Percentiles rank a stretch among this genome's conserved stretches.
phyloP scores from a whole-genome alignment of 805 yeast species.

The Wickerhamomyces subpelliculosus region DNA sequence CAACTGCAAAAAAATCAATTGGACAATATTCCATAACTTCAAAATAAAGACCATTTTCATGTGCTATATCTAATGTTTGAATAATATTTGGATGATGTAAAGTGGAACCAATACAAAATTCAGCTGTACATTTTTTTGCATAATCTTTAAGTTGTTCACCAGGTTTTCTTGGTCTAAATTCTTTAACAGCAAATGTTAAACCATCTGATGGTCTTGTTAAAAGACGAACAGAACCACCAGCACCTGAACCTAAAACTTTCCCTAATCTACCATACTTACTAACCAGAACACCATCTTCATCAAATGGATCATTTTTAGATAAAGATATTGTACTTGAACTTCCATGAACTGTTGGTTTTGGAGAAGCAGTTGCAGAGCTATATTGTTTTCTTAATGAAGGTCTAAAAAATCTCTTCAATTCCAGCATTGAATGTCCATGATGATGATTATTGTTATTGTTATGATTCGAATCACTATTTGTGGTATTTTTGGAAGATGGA shows the following conservation, averaged over 20 bases:
- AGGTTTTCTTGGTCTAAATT: conserved; percentile 65
- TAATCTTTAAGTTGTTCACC: conserved; percentile 70
- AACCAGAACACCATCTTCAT: conserved; percentile 44
- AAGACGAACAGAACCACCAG: conserved; percentile 80
- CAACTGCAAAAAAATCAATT: conserved; percentile 77
- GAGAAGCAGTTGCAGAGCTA: background rate
- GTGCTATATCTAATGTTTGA: conserved; percentile 63
- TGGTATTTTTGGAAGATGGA: background rate
- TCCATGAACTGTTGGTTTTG: conserved; percentile 10
- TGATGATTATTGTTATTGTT: conserved; percentile 2
- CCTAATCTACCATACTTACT: conserved; percentile 70
- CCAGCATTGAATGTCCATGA: conserved; percentile 50
- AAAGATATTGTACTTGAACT: conserved; percentile 4
- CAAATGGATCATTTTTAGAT: conserved; percentile 18
- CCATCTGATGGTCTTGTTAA: conserved; percentile 63
- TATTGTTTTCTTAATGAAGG: conserved; percentile 31
- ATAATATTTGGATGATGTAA: conserved; percentile 77
- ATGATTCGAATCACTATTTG: too few relatives aligned
- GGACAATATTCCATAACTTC: conserved; percentile 88
- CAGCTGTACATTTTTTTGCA: conserved; percentile 85
- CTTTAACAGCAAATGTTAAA: conserved; percentile 76
- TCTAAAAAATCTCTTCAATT: conserved; percentile 65
- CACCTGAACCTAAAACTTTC: conserved; percentile 75
- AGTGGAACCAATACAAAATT: conserved; percentile 79
- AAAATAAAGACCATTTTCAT: conserved; percentile 56